phyloP scores from a whole-genome alignment of 176 grass and related monocot species.

The Dactylis glomerata region DNA sequence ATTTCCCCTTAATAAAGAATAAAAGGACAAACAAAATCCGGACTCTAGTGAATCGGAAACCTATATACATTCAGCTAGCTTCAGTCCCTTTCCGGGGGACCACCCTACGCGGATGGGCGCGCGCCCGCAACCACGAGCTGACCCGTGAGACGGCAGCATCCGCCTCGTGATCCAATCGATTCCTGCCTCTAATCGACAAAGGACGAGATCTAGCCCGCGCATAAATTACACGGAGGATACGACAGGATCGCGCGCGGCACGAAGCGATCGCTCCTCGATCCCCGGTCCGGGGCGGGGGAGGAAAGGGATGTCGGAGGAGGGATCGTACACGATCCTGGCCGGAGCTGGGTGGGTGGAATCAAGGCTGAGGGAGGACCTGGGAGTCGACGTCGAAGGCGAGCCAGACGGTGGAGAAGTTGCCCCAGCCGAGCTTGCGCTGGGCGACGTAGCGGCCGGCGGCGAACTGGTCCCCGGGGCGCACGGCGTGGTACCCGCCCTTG shows the following conservation, averaged over 20 bases:
- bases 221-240: background rate
- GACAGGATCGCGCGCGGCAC: background rate
- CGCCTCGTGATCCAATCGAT: conserved; percentile 23
- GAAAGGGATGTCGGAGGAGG: background rate
- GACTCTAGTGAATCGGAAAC: conserved; percentile 21
- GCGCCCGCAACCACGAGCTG: background rate
- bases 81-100: conserved; percentile 23
- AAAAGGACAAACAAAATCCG: conserved; percentile 43
- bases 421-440: conserved; percentile 94
- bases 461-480: conserved; percentile 79
- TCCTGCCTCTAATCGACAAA: conserved; percentile 23
- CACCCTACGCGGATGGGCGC: background rate
- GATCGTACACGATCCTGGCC: conserved; percentile 1
- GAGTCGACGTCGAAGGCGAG: conserved; percentile 77
- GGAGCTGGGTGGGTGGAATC: background rate
- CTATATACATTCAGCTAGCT: conserved; percentile 2
- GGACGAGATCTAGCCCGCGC: conserved; percentile 25
- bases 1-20: background rate
- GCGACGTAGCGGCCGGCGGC: conserved; percentile 73
- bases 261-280: conserved; percentile 17
- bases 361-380: conserved; percentile 31
- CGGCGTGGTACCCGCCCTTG: conserved; percentile 96
- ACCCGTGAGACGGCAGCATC: background rate
- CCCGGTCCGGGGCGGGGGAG: background rate
- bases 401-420: conserved; percentile 98